These are phyloP conservation scores for Papiliotrema nemorosa DNA, from an alignment of 1,284 basidiomycete genomes.

Conservation along the genomic window DNA sequence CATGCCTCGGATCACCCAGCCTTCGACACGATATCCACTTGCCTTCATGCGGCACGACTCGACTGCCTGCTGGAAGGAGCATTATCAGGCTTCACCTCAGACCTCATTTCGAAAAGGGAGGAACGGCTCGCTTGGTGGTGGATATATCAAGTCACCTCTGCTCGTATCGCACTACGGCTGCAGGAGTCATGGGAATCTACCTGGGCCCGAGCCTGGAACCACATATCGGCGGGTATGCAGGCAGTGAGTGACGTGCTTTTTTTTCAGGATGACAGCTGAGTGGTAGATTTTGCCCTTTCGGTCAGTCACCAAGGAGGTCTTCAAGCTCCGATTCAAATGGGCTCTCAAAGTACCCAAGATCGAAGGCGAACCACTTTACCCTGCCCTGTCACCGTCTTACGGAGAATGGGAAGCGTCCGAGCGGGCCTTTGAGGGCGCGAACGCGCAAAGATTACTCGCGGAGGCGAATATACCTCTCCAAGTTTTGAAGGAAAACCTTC, in stretches of 20 bases:
- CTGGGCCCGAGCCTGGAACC: slow-evolving; percentile 25
- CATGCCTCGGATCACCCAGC: slow-evolving; percentile 5
- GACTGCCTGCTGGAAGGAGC: slow-evolving; percentile 37
- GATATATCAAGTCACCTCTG: slow-evolving; percentile 16
- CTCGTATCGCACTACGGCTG: background rate
- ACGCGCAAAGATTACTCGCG: background rate
- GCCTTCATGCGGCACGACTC: slow-evolving; percentile 23
- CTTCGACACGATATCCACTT: slow-evolving; percentile 5
- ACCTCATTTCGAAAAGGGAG: slow-evolving; percentile 22
- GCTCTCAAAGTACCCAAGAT: slow-evolving; percentile 9
- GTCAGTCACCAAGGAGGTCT: background rate
- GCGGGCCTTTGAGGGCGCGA: background rate
- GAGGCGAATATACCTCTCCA: background rate
- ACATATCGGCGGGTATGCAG: slow-evolving; percentile 22
- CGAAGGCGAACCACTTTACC: background rate
- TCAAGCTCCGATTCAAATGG: slow-evolving; percentile 25
- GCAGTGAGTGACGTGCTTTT: slow-evolving; percentile 19
- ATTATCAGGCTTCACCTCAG: slow-evolving; percentile 22
- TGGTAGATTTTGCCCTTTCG: background rate
- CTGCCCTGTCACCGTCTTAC: no score
- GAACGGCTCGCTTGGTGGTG: slow-evolving; percentile 38
- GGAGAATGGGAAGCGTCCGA: background rate
- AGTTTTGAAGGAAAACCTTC: background rate
- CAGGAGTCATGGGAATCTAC: slow-evolving; percentile 14
- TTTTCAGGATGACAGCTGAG: background rate